phyloP scores from a whole-genome alignment of 2,329 filamentous ascomycete species.

The Penicillium sp. region DNA sequence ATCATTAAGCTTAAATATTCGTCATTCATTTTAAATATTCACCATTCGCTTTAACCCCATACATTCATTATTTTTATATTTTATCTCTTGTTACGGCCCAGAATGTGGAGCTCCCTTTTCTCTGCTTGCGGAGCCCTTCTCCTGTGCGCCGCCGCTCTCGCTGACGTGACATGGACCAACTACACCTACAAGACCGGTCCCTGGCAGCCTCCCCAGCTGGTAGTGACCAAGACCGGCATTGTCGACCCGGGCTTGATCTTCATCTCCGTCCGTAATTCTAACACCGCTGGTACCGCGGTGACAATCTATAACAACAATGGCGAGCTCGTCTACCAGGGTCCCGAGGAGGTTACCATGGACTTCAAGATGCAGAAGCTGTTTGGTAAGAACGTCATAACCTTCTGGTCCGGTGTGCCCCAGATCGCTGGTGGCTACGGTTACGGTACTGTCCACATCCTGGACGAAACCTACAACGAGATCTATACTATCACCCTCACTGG shows the following conservation, averaged over 20 bases:
- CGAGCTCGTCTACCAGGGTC: constrained; percentile 36
- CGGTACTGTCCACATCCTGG: constrained; percentile 33
- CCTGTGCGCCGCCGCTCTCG: not conserved
- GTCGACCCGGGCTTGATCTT: constrained; percentile 35
- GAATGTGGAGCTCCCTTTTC: constrained; percentile 2
- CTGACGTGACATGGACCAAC: constrained; percentile 4
- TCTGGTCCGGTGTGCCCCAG: constrained; percentile 34
- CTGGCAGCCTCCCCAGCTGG: constrained; percentile 27
- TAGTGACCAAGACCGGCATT: constrained; percentile 28
- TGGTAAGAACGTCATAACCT: constrained; percentile 34
- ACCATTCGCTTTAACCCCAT: not conserved
- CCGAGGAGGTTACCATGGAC: constrained; percentile 29
- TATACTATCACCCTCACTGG: constrained; percentile 31
- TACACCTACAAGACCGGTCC: constrained; percentile 9
- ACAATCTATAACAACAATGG: constrained; percentile 36
- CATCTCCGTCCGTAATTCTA: constrained; percentile 29
- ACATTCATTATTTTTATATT: not conserved
- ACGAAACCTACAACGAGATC: constrained; percentile 35
- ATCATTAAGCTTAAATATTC: constrained; percentile 4
- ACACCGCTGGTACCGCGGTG: constrained; percentile 26
- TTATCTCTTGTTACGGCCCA: not conserved
- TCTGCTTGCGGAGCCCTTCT: constrained; percentile 1
- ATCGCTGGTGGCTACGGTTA: constrained; percentile 28
- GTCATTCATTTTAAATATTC: constrained; percentile 5
- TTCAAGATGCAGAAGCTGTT: constrained; percentile 34